These are phyloP conservation scores for Blumeriella jaapii DNA, from an alignment of 2,329 filamentous ascomycete species.

Conservation along the genomic window DNA sequence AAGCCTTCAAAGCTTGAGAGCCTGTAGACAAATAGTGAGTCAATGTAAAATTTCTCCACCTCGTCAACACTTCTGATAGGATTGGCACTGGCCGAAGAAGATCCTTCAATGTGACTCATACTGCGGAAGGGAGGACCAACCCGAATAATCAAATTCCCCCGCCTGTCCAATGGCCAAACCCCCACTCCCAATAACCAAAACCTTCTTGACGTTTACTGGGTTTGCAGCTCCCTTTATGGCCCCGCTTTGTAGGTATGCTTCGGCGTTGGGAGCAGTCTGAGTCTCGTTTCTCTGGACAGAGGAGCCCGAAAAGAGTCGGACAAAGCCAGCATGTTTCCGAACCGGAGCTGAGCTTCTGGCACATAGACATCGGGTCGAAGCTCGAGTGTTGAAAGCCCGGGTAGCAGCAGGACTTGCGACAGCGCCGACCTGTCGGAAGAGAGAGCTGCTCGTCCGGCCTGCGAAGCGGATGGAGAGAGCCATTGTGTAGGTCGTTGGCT, in stretches of 20 bases:
- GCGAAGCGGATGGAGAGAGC: constrained; percentile 25
- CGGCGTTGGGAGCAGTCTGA: constrained; percentile 65
- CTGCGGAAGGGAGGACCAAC: constrained; percentile 33
- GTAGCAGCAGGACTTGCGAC: constrained; percentile 15
- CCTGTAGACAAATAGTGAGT: constrained; percentile 40
- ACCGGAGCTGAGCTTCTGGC: constrained; percentile 15
- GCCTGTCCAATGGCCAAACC: constrained; percentile 95
- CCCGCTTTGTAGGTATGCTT: constrained; percentile 83
- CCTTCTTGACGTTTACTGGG: constrained; percentile 87
- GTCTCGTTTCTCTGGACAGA: constrained; percentile 26
- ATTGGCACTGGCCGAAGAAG: not conserved
- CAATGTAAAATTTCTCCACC: too few relatives aligned
- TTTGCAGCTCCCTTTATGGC: constrained; percentile 66
- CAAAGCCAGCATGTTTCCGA: constrained; percentile 19
- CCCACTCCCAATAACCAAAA: constrained; percentile 90
- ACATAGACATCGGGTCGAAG: constrained; percentile 17
- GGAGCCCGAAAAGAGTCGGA: constrained; percentile 26
- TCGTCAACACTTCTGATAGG: too few relatives aligned
- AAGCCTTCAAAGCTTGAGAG: constrained; percentile 88
- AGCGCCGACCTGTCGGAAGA: constrained; percentile 25
- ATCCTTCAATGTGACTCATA: constrained; percentile 19
- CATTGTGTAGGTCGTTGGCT: constrained; percentile 20
- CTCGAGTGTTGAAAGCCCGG: constrained; percentile 24
- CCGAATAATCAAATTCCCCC: constrained; percentile 97
- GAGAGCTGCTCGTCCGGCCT: constrained; percentile 22